These are phyloP conservation scores for Colletotrichum sp. DNA, from an alignment of 2,329 filamentous ascomycete genomes.

Conservation along the genomic window DNA sequence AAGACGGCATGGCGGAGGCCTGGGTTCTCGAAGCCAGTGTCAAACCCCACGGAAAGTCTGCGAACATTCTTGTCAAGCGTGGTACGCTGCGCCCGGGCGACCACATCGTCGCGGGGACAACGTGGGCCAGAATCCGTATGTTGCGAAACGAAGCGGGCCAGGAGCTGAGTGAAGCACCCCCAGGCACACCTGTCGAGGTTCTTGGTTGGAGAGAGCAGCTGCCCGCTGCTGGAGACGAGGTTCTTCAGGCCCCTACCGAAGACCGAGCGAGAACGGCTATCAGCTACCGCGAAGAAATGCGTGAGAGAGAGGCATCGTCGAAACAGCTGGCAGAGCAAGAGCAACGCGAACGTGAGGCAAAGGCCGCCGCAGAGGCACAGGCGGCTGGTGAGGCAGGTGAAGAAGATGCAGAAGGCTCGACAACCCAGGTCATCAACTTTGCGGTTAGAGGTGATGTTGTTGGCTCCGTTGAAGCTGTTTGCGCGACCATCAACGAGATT, in stretches of 20 bases:
- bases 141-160: conserved; percentile 85
- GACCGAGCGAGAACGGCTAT: conserved; percentile 79
- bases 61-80: conserved; percentile 86
- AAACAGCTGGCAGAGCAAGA: conserved; percentile 80
- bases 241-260: conserved; percentile 83
- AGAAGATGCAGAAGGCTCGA: conserved; percentile 36
- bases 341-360: conserved; percentile 61
- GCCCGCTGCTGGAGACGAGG: conserved; percentile 84
- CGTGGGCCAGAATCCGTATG: conserved; percentile 85
- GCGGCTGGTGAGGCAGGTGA: conserved; percentile 42
- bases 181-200: conserved; percentile 89
- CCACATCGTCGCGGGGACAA: conserved; percentile 84
- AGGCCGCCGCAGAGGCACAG: conserved; percentile 43
- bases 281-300: conserved; percentile 74
- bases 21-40: conserved; percentile 94
- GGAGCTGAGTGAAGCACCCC: conserved; percentile 74
- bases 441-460: conserved; percentile 92
- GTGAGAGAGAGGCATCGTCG: conserved; percentile 77
- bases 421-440: conserved; percentile 71
- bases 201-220: conserved; percentile 90
- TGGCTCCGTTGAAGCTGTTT: conserved; percentile 90
- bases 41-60: conserved; percentile 82
- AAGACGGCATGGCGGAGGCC: conserved; percentile 80
- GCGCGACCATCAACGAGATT: conserved; percentile 76
- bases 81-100: conserved; percentile 85